These are phyloP conservation scores for Solanum paucissectum DNA, from an alignment of 257 asterid species.

Conservation along the genomic window DNA sequence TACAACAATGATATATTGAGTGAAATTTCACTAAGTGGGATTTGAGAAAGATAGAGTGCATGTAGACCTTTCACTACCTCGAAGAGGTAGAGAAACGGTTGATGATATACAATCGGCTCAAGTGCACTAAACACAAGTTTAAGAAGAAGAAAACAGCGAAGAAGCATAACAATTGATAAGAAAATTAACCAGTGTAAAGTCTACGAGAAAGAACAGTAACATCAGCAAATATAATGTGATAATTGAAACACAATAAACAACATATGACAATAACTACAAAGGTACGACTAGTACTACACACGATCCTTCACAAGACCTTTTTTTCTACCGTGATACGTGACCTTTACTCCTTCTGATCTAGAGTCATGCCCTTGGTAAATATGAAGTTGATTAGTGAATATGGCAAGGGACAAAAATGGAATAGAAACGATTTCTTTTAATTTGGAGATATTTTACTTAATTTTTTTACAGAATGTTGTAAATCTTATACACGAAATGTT, in stretches of 20 bases:
- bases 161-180: neutral
- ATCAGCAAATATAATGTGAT: no score
- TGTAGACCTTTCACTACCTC: fast-evolving
- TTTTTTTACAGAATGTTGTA: neutral
- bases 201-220: neutral
- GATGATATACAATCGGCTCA: fast-evolving
- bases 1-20: no score
- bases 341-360: no score
- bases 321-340: neutral
- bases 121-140: neutral
- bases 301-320: neutral
- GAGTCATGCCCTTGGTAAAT: no score
- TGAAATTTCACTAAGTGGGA: no score
- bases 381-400: neutral
- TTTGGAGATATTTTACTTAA: neutral
- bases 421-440: neutral
- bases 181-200: no score
- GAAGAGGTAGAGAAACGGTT: neutral
- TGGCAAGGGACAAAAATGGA: neutral
- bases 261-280: neutral
- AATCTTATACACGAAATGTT: neutral
- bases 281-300: no score
- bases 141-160: neutral
- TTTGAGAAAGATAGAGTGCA: no score
- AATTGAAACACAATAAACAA: neutral